Conservation (phyloP, 257 asterid genomes). For the Oldenlandia corymbosa region DNA sequence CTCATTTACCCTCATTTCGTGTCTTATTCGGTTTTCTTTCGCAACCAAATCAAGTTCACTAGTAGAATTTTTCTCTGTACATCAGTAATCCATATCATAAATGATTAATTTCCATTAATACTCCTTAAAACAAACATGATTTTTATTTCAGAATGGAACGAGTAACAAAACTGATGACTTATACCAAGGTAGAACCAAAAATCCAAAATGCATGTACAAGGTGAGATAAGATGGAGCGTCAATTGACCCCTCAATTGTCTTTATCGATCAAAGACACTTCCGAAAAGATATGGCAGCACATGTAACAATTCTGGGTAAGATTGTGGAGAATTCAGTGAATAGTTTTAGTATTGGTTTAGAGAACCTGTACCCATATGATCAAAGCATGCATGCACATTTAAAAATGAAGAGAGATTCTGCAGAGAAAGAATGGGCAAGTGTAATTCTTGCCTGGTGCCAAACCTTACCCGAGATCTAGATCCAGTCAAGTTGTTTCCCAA, state of each 20-base stretch:
- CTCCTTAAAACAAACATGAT: too few species aligned
- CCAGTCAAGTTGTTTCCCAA: slow-evolving; percentile 45
- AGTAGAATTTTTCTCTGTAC: too few species aligned
- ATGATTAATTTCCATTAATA: too few species aligned
- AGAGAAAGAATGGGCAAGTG: slow-evolving; percentile 26
- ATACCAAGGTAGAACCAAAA: background rate
- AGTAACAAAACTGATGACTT: background rate
- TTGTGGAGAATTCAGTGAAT: slow-evolving; percentile 1
- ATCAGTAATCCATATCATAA: too few species aligned
- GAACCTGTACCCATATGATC: slow-evolving; percentile 13
- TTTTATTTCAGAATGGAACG: too few species aligned
- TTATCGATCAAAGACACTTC: background rate
- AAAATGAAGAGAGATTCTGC: slow-evolving; percentile 19
- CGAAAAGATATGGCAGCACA: background rate
- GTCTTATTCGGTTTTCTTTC: too few species aligned
- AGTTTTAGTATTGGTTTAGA: background rate
- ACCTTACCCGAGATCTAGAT: slow-evolving; percentile 64
- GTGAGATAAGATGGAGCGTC: too few species aligned
- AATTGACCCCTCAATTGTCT: too few species aligned
- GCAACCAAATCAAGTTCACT: too few species aligned
- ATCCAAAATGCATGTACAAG: too few species aligned
- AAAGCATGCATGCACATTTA: background rate
- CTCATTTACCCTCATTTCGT: too few species aligned
- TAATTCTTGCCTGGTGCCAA: slow-evolving; percentile 46
- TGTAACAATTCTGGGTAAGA: background rate